A percentile compares a stretch with the other conserved stretches of the same genome.
Conservation (phyloP, 257 asterid genomes). For the Salvia rosmarinus region DNA sequence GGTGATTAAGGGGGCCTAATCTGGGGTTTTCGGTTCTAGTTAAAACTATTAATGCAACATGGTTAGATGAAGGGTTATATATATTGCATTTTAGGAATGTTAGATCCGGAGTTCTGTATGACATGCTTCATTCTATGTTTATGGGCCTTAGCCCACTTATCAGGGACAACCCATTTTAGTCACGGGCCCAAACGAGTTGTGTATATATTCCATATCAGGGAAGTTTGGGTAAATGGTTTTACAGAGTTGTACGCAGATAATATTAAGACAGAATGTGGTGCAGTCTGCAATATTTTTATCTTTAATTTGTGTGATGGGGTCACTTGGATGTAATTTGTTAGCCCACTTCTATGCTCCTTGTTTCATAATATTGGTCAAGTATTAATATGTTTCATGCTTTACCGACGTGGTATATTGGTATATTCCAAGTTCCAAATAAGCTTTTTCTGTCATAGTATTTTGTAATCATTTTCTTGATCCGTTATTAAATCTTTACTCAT, state of each 20-base stretch:
- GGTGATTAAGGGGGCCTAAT: background rate
- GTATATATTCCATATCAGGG: background rate
- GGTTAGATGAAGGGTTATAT: background rate
- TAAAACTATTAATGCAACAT: background rate
- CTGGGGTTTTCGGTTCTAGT: background rate
- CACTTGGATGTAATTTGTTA: background rate
- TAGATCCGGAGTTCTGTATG: no score
- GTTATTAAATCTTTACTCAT: background rate
- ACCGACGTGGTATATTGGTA: background rate
- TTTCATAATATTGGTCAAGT: background rate
- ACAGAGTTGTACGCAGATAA: background rate
- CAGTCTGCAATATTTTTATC: background rate
- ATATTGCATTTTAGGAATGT: no score
- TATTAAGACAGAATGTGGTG: background rate
- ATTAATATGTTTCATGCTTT: background rate
- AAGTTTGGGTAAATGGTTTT: conserved; percentile 4
- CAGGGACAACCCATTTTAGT: no score
- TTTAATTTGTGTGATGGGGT: background rate
- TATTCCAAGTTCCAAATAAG: background rate
- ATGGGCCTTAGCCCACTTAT: no score
- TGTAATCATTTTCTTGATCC: background rate
- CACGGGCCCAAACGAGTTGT: no score
- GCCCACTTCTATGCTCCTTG: background rate
- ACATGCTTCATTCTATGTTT: no score
- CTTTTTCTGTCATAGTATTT: background rate